phyloP scores from a whole-genome alignment of 2,329 filamentous ascomycete genomes.

The Lecanoromycetidae sp. region DNA sequence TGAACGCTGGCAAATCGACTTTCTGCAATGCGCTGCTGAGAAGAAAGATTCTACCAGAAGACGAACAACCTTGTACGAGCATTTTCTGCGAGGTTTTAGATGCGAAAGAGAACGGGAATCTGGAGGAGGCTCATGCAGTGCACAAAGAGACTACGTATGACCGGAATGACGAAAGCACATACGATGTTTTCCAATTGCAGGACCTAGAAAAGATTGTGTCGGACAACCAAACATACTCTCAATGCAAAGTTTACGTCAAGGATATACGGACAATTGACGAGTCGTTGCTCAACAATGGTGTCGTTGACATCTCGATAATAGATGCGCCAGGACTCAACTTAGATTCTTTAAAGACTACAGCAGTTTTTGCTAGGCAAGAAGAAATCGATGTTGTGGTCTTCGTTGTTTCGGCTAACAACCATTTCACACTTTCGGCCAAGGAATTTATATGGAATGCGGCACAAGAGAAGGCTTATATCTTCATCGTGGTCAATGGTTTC shows the following conservation, averaged over 20 bases:
- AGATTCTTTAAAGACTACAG: slow-evolving; percentile 92
- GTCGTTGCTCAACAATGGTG: slow-evolving; percentile 89
- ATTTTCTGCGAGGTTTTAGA: slow-evolving; percentile 98
- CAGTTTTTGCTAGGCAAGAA: slow-evolving; percentile 91
- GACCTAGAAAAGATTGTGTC: slow-evolving; percentile 81
- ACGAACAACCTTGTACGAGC: slow-evolving; percentile 94
- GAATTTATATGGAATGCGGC: slow-evolving; percentile 96
- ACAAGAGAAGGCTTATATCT: slow-evolving; percentile 94
- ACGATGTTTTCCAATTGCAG: slow-evolving; percentile 67
- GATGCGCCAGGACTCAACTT: slow-evolving; percentile 92
- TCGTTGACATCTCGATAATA: slow-evolving; percentile 94
- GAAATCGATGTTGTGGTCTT: slow-evolving; percentile 99
- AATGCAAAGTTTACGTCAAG: slow-evolving; percentile 94
- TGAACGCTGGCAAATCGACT: slow-evolving; percentile 96
- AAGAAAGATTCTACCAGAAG: slow-evolving; percentile 84
- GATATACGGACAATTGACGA: slow-evolving; percentile 83
- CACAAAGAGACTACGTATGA: slow-evolving; percentile 71
- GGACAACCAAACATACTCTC: slow-evolving; percentile 77
- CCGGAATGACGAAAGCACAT: slow-evolving; percentile 85
- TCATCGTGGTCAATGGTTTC: slow-evolving; percentile 96
- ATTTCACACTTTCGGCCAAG: slow-evolving; percentile 94
- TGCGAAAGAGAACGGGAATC: slow-evolving; percentile 72
- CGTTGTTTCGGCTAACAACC: slow-evolving; percentile 92
- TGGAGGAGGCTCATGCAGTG: slow-evolving; percentile 93
- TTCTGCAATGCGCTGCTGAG: slow-evolving; percentile 96